A percentile compares a stretch with the other conserved stretches of the same genome.
Conservation (phyloP, 1,284 basidiomycete genomes). For the Xanthoconium separans region DNA sequence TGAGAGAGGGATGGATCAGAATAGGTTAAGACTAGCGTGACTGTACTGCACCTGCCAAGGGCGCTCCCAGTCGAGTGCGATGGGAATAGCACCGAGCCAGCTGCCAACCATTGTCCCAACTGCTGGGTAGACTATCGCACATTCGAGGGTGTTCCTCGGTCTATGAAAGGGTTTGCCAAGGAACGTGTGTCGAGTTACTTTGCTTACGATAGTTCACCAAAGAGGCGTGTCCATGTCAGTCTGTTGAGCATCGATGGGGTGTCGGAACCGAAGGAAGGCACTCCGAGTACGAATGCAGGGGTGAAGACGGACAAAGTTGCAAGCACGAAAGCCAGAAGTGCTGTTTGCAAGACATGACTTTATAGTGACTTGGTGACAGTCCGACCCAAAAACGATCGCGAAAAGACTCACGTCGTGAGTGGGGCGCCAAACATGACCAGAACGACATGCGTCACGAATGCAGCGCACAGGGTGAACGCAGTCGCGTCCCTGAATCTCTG, state of each 20-base stretch:
- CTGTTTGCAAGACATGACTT: conserved; percentile 59
- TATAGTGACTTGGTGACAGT: conserved; percentile 12
- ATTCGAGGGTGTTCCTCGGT: conserved; percentile 65
- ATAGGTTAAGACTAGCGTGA: not conserved
- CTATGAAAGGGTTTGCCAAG: conserved; percentile 38
- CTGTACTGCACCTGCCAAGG: conserved; percentile 84
- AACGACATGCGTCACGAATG: conserved; percentile 48
- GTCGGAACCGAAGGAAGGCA: conserved; percentile 49
- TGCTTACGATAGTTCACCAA: conserved; percentile 77
- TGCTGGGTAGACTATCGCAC: conserved; percentile 76
- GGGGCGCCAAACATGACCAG: conserved; percentile 79
- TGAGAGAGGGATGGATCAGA: conserved; percentile 29
- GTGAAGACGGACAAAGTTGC: conserved; percentile 68
- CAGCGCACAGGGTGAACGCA: conserved; percentile 49
- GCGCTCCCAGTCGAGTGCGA: conserved; percentile 92
- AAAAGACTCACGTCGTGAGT: conserved; percentile 47
- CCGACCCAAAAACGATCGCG: not conserved
- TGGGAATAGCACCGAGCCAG: conserved; percentile 79
- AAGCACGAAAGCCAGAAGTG: conserved; percentile 66
- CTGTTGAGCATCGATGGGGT: conserved; percentile 45
- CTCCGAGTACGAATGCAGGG: conserved; percentile 69
- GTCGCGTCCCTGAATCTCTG: conserved; percentile 47
- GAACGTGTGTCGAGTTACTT: conserved; percentile 2
- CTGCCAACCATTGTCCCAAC: conserved; percentile 71
- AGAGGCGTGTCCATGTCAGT: conserved; percentile 72